phyloP scores from a whole-genome alignment of 331 rosid species.

The Quercus tomentella region DNA sequence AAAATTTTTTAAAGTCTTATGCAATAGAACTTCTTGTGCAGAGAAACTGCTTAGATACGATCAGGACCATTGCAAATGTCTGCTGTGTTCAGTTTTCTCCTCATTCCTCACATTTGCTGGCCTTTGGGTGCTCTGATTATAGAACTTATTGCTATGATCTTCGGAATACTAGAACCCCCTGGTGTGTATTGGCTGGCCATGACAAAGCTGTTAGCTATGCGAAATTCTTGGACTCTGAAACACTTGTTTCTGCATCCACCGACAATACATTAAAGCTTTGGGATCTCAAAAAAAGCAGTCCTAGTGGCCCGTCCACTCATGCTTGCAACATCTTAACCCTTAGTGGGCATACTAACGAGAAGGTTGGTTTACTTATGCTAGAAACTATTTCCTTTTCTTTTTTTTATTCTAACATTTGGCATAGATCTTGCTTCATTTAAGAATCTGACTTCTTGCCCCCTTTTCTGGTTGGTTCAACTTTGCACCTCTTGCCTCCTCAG shows the following conservation, averaged over 20 bases:
- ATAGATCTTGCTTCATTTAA: conserved; percentile 16
- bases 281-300: conserved; percentile 77
- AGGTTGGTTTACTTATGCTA: conserved; percentile 40
- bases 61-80: conserved; percentile 76
- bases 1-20: conserved; percentile 16
- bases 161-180: conserved; percentile 65
- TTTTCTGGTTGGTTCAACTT: conserved; percentile 25
- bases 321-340: conserved; percentile 68
- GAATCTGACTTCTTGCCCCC: conserved; percentile 10
- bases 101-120: conserved; percentile 71
- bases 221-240: conserved; percentile 79
- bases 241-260: conserved; percentile 89
- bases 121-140: conserved; percentile 77
- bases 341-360: conserved; percentile 76
- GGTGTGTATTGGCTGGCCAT: conserved; percentile 75
- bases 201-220: conserved; percentile 75
- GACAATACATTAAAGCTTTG: conserved; percentile 89
- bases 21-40: conserved; percentile 27
- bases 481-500: conserved; percentile 46
- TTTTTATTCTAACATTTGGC: background rate
- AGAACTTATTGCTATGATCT: conserved; percentile 80
- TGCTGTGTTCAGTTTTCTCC: conserved; percentile 96
- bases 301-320: conserved; percentile 47
- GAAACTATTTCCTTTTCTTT: background rate
- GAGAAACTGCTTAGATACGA: conserved; percentile 72